Conservation (phyloP, 2,329 filamentous ascomycete genomes). For the Mycosphaerella sp. region DNA sequence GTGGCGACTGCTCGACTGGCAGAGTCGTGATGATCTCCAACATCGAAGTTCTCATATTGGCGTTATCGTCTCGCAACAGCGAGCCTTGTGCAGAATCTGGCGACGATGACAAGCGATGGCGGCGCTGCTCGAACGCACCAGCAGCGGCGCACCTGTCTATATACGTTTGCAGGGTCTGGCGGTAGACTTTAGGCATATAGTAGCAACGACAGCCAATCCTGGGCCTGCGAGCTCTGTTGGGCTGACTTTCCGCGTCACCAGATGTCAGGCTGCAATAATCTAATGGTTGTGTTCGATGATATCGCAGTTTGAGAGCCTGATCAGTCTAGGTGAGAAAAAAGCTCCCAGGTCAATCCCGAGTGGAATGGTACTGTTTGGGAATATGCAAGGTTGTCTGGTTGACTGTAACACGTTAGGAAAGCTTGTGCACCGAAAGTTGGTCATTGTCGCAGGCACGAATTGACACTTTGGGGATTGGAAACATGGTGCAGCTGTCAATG, state of each 20-base stretch:
- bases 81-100: neutral
- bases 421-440: conserved; percentile 2
- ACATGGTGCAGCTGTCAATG: neutral
- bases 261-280: neutral
- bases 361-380: neutral
- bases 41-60: conserved; percentile 13
- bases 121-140: conserved; percentile 3
- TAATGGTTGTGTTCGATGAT: neutral
- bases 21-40: conserved; percentile 7
- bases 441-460: neutral
- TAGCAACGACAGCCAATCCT: neutral
- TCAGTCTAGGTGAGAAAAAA: neutral
- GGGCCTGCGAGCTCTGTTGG: neutral
- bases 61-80: conserved; percentile 3
- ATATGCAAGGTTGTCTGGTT: conserved; percentile 5
- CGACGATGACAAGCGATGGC: neutral
- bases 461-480: neutral
- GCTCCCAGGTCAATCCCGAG: neutral
- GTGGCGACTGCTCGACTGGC: conserved; percentile 2
- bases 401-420: conserved; percentile 1
- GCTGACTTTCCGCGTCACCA: too few species aligned
- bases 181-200: conserved; percentile 1
- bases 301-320: neutral
- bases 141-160: conserved; percentile 15
- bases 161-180: conserved; percentile 8